A percentile compares a stretch with the other conserved stretches of the same genome.
Conservation (phyloP, 495 filamentous ascomycete species). For the Neurospora pannonica region DNA sequence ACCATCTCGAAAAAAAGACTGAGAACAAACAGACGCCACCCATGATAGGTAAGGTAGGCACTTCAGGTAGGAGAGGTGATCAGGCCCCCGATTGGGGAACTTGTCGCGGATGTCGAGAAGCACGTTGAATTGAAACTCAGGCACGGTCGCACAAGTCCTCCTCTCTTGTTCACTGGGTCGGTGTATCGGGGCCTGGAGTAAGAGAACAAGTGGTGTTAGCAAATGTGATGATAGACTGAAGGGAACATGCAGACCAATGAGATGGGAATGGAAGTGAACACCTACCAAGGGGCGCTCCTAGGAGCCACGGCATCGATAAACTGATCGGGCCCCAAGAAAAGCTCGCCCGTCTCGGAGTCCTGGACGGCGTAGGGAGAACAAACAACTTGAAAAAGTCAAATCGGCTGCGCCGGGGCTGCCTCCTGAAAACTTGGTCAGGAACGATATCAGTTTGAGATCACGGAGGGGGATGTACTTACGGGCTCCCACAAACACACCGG, state of each 20-base stretch:
- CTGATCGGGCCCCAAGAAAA: background rate
- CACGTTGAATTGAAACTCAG: background rate
- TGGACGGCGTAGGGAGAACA: background rate
- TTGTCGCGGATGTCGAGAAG: background rate
- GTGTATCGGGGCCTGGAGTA: background rate
- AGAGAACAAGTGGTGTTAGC: background rate
- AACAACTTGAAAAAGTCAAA: background rate
- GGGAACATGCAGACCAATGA: background rate
- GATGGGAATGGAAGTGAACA: background rate
- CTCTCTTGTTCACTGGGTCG: background rate
- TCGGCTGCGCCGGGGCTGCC: background rate
- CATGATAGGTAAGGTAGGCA: background rate
- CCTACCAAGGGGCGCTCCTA: background rate
- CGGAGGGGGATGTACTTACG: background rate
- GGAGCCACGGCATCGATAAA: background rate
- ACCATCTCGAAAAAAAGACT: background rate
- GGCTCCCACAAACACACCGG: background rate
- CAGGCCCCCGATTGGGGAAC: background rate
- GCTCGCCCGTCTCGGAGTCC: background rate
- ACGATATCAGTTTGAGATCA: background rate
- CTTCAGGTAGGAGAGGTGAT: background rate
- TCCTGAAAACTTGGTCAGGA: background rate
- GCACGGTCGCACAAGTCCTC: background rate
- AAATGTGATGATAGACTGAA: background rate
- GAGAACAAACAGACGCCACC: too few species aligned